phyloP scores from a whole-genome alignment of 352 stramenopile genomes.

The Elongisporangium prolatum region DNA sequence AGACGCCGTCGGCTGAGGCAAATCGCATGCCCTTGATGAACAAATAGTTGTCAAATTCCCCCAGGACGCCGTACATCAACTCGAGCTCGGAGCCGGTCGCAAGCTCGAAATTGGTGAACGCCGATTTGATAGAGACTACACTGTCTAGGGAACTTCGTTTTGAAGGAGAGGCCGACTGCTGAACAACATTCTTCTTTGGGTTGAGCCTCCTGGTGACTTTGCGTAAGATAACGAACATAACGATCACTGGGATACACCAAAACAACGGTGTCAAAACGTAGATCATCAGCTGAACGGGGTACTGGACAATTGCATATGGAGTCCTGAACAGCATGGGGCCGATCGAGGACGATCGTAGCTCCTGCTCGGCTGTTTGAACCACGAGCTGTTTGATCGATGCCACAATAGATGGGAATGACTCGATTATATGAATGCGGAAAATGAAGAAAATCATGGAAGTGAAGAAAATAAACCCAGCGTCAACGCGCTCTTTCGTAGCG shows the following conservation, averaged over 20 bases:
- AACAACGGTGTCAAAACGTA: not conserved
- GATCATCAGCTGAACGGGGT: not conserved
- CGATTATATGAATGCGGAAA: not conserved
- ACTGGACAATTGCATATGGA: not conserved
- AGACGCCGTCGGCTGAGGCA: conserved; percentile 26
- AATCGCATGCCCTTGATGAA: conserved; percentile 29
- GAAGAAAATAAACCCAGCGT: not conserved
- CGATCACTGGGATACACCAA: not conserved
- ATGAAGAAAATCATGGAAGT: not conserved
- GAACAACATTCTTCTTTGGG: not conserved
- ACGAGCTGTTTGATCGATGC: not conserved
- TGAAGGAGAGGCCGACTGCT: not conserved
- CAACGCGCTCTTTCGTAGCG: not conserved
- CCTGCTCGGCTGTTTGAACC: not conserved
- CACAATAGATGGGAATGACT: not conserved
- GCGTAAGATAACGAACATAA: not conserved
- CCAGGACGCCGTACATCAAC: not conserved
- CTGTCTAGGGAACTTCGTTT: not conserved
- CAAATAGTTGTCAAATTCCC: conserved; percentile 1
- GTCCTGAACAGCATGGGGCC: not conserved
- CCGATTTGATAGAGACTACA: not conserved
- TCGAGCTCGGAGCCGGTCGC: conserved; percentile 5
- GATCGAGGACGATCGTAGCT: not conserved
- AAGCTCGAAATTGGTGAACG: not conserved
- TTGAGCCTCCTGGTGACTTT: not conserved